Base-by-base conservation (phyloP, 2,329 filamentous ascomycete genomes). In the Didymellaceae sp. region DNA sequence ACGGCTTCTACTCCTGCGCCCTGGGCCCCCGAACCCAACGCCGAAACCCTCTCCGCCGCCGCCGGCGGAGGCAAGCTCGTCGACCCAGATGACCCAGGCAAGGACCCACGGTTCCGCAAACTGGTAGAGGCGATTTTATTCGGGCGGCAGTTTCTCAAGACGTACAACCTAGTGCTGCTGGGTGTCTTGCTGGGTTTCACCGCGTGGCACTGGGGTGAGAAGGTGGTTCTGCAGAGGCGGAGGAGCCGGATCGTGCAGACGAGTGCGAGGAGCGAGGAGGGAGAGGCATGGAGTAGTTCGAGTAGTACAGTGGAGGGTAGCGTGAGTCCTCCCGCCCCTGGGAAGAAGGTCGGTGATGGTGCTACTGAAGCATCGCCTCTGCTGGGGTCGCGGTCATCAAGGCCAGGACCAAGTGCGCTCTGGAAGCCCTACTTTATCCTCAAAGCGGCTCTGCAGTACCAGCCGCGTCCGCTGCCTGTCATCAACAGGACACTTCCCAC, bases 401-500 rank as follows among this genome's bases (percentile, higher is more conserved):
- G 21, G 28, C 50, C 37, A 11, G 55, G 40, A 37, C 37, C 31
- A 17, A 28, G 37, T 11, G 44, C 22, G 28, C 8, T 54, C 16
- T 55, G 58, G 57, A 25, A n/a, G 34, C 60, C 61, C 13, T 68
- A 62, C 48, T 64, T 61, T 39, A 25, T 58, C 2, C 20, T 68
- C 41, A 67, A 63, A 35, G 60, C 68, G 14, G 54, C 61, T 28
- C 60, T 86, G 13, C 78, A 82, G 53, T 83, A 85, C 51, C 85
- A 87, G 60, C 85, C 85, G 11, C 68, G 60, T 13, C 79, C 80
- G 0, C 73, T 87, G 10, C 83, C 82, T 0, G n/a, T 85, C 18
- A 52, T 86, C 61, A 80, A 84, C 65, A 82, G 82, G 45, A 70
- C 72, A 1, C 73, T 86, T 2, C 84, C 85, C 0, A 77, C 81